These are phyloP conservation scores for Pisolithus thermaeus DNA, from an alignment of 1,284 basidiomycete species.

Conservation along the genomic window DNA sequence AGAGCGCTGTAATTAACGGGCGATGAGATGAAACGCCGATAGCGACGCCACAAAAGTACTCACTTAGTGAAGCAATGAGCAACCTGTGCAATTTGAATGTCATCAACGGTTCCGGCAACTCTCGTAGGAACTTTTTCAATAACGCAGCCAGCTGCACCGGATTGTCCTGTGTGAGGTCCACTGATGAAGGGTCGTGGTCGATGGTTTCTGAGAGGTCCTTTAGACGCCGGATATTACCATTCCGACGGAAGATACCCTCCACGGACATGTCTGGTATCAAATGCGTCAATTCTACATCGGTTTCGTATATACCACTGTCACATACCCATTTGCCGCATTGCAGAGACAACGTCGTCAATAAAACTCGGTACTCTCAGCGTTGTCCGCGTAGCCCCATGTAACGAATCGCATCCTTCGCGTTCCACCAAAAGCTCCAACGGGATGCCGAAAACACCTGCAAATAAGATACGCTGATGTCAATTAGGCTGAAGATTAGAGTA, in stretches of 20 bases:
- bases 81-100: slow-evolving; percentile 91
- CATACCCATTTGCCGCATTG: slow-evolving; percentile 99
- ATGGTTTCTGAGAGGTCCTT: slow-evolving; percentile 90
- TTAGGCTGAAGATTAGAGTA: background rate
- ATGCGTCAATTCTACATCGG: slow-evolving; percentile 1
- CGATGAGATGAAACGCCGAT: slow-evolving; percentile 7
- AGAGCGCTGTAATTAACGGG: slow-evolving; percentile 49
- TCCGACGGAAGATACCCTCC: slow-evolving; percentile 98
- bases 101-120: slow-evolving; percentile 93
- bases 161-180: slow-evolving; percentile 92
- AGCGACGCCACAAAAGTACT: slow-evolving; percentile 28
- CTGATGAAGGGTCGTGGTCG: slow-evolving; percentile 86
- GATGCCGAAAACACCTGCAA: slow-evolving; percentile 80
- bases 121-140: slow-evolving; percentile 95
- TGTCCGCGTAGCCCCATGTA: slow-evolving; percentile 83
- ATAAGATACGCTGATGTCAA: slow-evolving; percentile 4
- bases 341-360: slow-evolving; percentile 95
- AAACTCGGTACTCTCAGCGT: slow-evolving; percentile 92
- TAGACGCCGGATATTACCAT: slow-evolving; percentile 92
- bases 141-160: slow-evolving; percentile 96
- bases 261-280: slow-evolving; percentile 85
- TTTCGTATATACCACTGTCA: slow-evolving; percentile 13
- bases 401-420: slow-evolving; percentile 89
- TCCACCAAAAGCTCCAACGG: slow-evolving; percentile 95
- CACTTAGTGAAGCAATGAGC: slow-evolving; percentile 85